These are phyloP conservation scores for Tephrocybe sp. DNA, from an alignment of 768 basidiomycete genomes.

Conservation along the genomic window DNA sequence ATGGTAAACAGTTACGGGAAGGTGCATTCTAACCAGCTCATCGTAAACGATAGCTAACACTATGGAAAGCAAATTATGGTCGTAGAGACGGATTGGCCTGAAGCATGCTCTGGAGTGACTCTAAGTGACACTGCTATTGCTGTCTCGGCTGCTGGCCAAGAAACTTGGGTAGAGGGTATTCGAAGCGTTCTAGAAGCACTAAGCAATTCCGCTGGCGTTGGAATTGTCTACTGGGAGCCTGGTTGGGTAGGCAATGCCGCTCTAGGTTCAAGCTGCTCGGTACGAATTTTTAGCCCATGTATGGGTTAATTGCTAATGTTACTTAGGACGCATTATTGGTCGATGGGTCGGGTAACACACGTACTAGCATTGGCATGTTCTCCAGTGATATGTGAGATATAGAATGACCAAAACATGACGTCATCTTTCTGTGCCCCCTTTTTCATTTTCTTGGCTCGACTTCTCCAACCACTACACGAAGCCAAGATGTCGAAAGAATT, in stretches of 20 bases:
- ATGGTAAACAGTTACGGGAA: constrained; percentile 48
- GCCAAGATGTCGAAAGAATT: constrained; percentile 6
- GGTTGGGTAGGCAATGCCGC: constrained; percentile 59
- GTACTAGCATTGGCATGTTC: constrained; percentile 37
- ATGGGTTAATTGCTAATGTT: not conserved
- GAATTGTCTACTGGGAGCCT: constrained; percentile 66
- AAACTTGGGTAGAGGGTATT: constrained; percentile 50
- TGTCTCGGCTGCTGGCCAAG: constrained; percentile 48
- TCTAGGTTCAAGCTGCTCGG: constrained; percentile 39
- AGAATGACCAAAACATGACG: constrained; percentile 2
- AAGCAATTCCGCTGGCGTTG: constrained; percentile 45
- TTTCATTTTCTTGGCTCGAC: not conserved
- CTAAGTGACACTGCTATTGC: constrained; percentile 47
- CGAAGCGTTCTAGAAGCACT: constrained; percentile 41
- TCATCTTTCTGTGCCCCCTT: not conserved
- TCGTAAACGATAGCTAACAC: not conserved
- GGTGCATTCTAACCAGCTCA: constrained; percentile 22
- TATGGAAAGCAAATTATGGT: constrained; percentile 45
- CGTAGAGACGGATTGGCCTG: constrained; percentile 67
- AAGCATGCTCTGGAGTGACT: constrained; percentile 38
- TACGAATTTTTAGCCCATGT: constrained; percentile 17
- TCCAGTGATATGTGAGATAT: constrained; percentile 28
- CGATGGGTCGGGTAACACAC: constrained; percentile 41
- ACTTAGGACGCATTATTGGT: constrained; percentile 49
- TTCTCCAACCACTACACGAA: not conserved